A percentile compares a stretch with the other conserved stretches of the same genome.
These are phyloP conservation scores for Lactarius trivialis DNA, from an alignment of 768 basidiomycete genomes.

Conservation along the genomic window DNA sequence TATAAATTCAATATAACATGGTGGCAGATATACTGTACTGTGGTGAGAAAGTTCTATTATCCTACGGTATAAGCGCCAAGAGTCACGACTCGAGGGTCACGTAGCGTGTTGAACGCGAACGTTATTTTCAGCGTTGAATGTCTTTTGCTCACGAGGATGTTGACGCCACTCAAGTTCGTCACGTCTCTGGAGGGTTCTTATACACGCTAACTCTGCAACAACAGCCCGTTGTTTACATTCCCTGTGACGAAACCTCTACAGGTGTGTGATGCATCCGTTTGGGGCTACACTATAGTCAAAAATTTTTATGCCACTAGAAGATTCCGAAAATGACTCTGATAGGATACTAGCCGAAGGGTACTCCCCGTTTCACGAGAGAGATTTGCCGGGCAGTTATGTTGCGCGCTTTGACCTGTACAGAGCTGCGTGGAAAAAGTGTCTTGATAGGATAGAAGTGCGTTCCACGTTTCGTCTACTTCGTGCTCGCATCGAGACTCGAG, in stretches of 20 bases:
- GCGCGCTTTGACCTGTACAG: conserved; percentile 18
- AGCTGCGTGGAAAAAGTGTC: conserved; percentile 19
- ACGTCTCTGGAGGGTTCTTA: not conserved
- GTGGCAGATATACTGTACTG: not conserved
- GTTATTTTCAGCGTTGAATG: conserved; percentile 10
- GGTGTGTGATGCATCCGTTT: not conserved
- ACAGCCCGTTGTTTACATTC: conserved; percentile 20
- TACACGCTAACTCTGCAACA: not conserved
- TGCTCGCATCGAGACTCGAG: not conserved
- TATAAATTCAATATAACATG: not conserved
- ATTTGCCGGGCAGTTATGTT: conserved; percentile 17
- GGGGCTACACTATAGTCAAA: not conserved
- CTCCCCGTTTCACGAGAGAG: conserved; percentile 18
- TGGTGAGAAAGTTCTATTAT: not conserved
- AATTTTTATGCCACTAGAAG: not conserved
- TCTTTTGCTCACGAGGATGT: conserved; percentile 11
- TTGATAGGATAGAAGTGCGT: conserved; percentile 20
- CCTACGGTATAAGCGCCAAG: not conserved
- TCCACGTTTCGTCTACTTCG: not conserved
- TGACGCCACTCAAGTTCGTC: conserved; percentile 19
- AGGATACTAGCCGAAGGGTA: conserved; percentile 8
- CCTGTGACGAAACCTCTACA: conserved; percentile 9
- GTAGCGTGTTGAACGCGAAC: not conserved
- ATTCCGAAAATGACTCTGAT: not conserved
- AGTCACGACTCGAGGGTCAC: not conserved